phyloP scores from a whole-genome alignment of 202 grass and related monocot species.

The Schoenoplectus triqueter region DNA sequence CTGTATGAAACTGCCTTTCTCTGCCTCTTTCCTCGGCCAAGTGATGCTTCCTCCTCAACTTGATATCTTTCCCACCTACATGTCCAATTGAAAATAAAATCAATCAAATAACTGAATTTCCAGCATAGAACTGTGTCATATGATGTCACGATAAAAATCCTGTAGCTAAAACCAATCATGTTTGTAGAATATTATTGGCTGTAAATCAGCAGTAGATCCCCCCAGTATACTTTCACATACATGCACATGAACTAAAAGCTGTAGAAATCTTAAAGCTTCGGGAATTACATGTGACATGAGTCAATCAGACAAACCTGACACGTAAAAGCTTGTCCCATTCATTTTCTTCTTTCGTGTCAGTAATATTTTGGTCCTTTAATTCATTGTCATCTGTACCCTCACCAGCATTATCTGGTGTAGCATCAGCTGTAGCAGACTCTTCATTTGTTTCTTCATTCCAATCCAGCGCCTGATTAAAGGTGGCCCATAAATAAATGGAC shows the following conservation, averaged over 20 bases:
- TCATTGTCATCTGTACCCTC: slow-evolving; percentile 63
- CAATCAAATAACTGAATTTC: slow-evolving; percentile 24
- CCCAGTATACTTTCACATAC: neutral
- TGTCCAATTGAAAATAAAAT: slow-evolving; percentile 26
- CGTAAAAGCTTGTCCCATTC: slow-evolving; percentile 99
- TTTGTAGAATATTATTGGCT: slow-evolving; percentile 19
- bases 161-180: slow-evolving; percentile 14
- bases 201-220: neutral
- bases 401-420: slow-evolving; percentile 49
- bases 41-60: slow-evolving; percentile 84
- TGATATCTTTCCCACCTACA: slow-evolving; percentile 95
- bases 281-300: neutral
- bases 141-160: neutral
- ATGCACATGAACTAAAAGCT: slow-evolving; percentile 15
- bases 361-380: slow-evolving; percentile 59
- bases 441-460: slow-evolving; percentile 96
- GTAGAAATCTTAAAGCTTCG: slow-evolving; percentile 26
- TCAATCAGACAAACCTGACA: slow-evolving; percentile 59
- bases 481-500: slow-evolving; percentile 41
- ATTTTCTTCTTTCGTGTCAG: slow-evolving; percentile 68
- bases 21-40: slow-evolving; percentile 94
- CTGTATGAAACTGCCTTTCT: slow-evolving; percentile 99
- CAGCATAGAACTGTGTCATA: neutral
- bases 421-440: slow-evolving; percentile 57
- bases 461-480: slow-evolving; percentile 77